Percentiles rank a stretch among this genome's conserved stretches.
These are phyloP conservation scores for Paraleonurus japonicus DNA, from an alignment of 257 asterid genomes.

Conservation along the genomic window DNA sequence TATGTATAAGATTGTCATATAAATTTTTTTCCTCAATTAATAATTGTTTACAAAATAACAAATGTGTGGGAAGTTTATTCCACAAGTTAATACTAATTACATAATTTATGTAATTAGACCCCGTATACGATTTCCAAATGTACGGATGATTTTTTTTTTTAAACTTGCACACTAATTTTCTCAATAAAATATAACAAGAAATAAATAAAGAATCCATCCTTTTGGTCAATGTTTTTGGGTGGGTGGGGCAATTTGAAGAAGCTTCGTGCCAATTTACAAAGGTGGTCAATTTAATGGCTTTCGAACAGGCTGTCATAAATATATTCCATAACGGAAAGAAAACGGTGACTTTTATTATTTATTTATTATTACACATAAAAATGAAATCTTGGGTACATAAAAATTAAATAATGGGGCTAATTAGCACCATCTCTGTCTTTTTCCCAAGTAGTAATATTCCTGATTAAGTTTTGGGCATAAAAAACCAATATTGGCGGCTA, in stretches of 20 bases:
- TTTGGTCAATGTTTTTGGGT: background rate
- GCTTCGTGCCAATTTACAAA: background rate
- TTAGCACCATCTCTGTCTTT: background rate
- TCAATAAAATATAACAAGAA: background rate
- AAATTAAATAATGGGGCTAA: background rate
- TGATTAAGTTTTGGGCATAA: too few species aligned
- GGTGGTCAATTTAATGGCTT: conserved; percentile 10
- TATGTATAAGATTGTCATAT: too few species aligned
- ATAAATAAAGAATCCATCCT: background rate
- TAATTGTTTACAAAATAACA: too few species aligned
- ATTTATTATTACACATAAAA: background rate
- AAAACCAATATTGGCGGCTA: too few species aligned
- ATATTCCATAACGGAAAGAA: conserved; percentile 14
- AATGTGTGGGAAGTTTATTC: too few species aligned
- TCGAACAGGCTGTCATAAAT: background rate
- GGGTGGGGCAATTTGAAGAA: background rate
- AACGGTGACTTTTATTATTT: conserved; percentile 13
- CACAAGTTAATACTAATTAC: too few species aligned
- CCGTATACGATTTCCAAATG: background rate
- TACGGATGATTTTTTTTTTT: background rate
- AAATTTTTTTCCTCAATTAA: too few species aligned
- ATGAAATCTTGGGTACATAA: background rate
- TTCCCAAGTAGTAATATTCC: background rate
- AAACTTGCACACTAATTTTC: background rate
- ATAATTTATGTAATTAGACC: too few species aligned